Conservation (phyloP, 163 green algal species). For the Coccomyxa subellipsoidea region DNA sequence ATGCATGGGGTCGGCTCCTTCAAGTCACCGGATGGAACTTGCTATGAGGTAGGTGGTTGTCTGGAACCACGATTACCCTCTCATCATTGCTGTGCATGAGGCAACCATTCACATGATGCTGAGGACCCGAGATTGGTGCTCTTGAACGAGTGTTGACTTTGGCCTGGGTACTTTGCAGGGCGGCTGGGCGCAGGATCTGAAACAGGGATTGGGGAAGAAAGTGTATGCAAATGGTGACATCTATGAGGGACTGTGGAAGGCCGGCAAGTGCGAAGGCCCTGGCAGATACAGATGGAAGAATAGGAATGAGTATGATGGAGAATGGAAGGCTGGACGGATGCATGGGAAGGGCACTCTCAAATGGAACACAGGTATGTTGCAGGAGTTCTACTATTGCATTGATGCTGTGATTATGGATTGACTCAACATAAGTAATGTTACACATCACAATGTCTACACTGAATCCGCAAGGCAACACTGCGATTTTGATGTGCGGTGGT, state of each 20-base stretch:
- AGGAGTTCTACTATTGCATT: background rate
- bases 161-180: conserved; percentile 33
- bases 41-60: conserved; percentile 51
- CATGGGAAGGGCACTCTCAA: conserved; percentile 86
- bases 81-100: background rate
- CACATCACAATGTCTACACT: no score
- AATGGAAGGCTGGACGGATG: conserved; percentile 85
- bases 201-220: conserved; percentile 87
- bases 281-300: conserved; percentile 84
- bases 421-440: no score
- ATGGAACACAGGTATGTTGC: conserved; percentile 57
- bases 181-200: conserved; percentile 70
- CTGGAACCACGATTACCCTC: background rate
- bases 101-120: background rate
- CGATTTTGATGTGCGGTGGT: no score
- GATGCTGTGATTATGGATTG: background rate
- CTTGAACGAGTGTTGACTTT: background rate
- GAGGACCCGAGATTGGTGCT: background rate
- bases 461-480: no score
- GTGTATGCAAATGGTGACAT: conserved; percentile 80
- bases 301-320: conserved; percentile 89
- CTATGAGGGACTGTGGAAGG: conserved; percentile 85
- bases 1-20: conserved; percentile 89
- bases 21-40: conserved; percentile 60
- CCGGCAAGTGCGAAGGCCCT: conserved; percentile 75